Base-by-base conservation (phyloP, 371 early-diverging fungal species). In the Mortierella sp. region DNA sequence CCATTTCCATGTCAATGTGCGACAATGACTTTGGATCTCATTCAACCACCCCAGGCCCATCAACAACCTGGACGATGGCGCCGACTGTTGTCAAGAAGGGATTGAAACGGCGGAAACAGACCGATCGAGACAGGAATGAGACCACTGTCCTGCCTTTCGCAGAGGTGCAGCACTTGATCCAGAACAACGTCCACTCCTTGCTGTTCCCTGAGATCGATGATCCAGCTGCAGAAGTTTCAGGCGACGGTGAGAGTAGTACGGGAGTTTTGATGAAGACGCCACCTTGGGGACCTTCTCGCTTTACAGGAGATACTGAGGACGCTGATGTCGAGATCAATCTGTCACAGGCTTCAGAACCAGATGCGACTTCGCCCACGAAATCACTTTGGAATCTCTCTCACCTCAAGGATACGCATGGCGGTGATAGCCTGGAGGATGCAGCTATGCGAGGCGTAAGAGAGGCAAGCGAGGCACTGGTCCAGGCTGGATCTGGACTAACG, bases 281-380 rank as follows among this genome's bases (percentile, higher is more conserved):
- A 7, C 86, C 86, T 14, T 85, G 82, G 82, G 44, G 79, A 56
- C 86, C 86, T 29, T 85, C 86, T 3, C 82, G 86, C 11, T 85
- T 85, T 56, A 11, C 77, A 8, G 72, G 56, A 24, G 8, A 51
- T 3, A 35, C 74, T 24, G 60, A 71, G 44, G 63, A 63, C 8
- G 55, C 41, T 11, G 72, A 79, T 35, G 51, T 65, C 18, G 72
- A 74, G 18, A 35, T 55, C 4, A 43, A 29, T 24, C 54, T 77
- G 21, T 83, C 84, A 1, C 84, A 80, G 56, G 38, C 81, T 1
- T 78, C 84, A 4, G 72, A 75, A 12, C 54, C 78, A 38, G 74
- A 73, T 27, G 44, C 70, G 24, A 11, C 78, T 3, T 72, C 65
- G 24, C 74, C 76, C 24, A 54, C 60, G 27, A 46, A 71, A 21